These are phyloP conservation scores for Murraya koenigii DNA, from an alignment of 345 rosid genomes.

Conservation along the genomic window DNA sequence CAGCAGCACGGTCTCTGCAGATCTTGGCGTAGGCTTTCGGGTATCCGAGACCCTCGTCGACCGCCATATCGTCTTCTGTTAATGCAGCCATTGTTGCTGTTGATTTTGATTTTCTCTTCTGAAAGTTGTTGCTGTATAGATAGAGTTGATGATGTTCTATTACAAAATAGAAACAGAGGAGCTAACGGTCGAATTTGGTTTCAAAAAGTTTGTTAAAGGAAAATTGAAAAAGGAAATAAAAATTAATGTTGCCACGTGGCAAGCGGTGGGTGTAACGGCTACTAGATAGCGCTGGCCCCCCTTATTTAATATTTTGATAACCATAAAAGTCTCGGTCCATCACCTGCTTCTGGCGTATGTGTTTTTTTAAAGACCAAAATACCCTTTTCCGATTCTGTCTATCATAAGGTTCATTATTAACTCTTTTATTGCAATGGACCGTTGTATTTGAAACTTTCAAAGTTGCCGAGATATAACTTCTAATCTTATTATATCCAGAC, in stretches of 20 bases:
- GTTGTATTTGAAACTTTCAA: background rate
- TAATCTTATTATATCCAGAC: no score
- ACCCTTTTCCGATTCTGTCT: background rate
- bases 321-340: background rate
- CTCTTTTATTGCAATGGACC: background rate
- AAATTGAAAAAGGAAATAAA: background rate
- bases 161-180: background rate
- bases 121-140: background rate
- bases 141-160: background rate
- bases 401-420: no score
- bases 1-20: constrained; percentile 40
- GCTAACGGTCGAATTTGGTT: constrained; percentile 26
- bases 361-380: background rate
- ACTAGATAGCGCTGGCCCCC: constrained; percentile 9
- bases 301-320: background rate
- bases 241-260: constrained; percentile 14
- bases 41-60: constrained; percentile 70
- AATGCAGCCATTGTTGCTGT: constrained; percentile 37
- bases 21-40: constrained; percentile 76
- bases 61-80: constrained; percentile 52
- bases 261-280: constrained; percentile 22
- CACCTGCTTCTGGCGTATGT: background rate
- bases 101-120: background rate
- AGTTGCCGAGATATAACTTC: background rate
- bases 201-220: background rate